These are phyloP conservation scores for Pichia scutulata DNA, from an alignment of 805 yeast genomes.

Conservation along the genomic window DNA sequence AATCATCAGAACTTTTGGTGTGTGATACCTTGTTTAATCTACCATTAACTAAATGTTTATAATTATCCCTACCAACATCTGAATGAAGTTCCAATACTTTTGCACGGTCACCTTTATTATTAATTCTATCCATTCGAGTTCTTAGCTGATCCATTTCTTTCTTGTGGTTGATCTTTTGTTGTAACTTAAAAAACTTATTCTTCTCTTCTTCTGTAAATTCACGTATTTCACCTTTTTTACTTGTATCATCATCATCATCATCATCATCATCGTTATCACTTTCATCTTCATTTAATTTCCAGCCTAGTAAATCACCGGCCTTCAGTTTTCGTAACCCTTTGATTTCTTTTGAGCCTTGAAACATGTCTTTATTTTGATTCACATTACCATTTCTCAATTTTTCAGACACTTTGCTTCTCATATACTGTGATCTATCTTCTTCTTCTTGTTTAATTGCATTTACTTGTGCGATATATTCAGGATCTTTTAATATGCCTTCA, in stretches of 20 bases:
- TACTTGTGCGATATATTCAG: slow-evolving; percentile 14
- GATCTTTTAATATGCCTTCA: slow-evolving; percentile 15
- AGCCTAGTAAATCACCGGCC: slow-evolving; percentile 6
- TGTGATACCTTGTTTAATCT: neutral
- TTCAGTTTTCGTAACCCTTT: slow-evolving; percentile 6
- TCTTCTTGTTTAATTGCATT: slow-evolving; percentile 4
- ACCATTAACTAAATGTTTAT: slow-evolving; percentile 9
- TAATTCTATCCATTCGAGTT: neutral
- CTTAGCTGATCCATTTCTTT: slow-evolving; percentile 12
- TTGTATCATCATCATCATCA: neutral
- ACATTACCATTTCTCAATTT: slow-evolving; percentile 11
- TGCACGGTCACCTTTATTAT: neutral
- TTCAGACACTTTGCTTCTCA: slow-evolving; percentile 1
- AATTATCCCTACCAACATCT: slow-evolving; percentile 11
- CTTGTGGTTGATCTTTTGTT: slow-evolving; percentile 12
- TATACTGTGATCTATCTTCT: neutral
- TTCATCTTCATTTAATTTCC: slow-evolving; percentile 2
- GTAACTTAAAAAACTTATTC: slow-evolving; percentile 10
- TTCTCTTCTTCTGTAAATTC: slow-evolving; percentile 14
- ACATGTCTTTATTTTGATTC: neutral
- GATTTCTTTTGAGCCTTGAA: neutral
- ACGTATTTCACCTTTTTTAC: slow-evolving; percentile 6
- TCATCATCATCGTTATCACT: neutral
- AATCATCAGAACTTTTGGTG: neutral
- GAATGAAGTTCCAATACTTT: slow-evolving; percentile 12